Evolutionary conservation across 148 eudicot species (phyloP).

Genomic region (Silene uniflora): DNA sequence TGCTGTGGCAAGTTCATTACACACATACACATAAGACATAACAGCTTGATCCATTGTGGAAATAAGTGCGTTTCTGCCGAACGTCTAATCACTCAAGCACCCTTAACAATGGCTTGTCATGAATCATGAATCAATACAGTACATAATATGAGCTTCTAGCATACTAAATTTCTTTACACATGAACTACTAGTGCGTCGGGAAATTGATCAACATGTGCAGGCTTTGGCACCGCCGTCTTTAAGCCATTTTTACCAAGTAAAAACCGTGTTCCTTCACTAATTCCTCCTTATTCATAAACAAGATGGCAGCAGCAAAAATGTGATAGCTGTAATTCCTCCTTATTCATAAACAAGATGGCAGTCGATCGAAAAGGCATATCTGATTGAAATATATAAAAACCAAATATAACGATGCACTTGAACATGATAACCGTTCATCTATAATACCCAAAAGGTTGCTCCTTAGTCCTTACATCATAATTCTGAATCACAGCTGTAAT

Average conservation of each 20-base stretch:
- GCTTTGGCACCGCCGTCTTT: slow-evolving; percentile 32
- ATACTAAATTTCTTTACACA: background rate
- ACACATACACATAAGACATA: background rate
- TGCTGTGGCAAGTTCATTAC: no score
- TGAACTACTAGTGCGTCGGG: background rate
- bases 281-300: slow-evolving; percentile 96
- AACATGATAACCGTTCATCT: no score
- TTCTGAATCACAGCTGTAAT: background rate
- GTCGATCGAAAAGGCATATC: no score
- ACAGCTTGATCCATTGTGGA: background rate
- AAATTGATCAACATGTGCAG: background rate
- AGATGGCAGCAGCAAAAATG: slow-evolving; percentile 89
- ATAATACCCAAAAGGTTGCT: no score
- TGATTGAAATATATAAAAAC: no score
- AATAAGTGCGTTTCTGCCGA: no score
- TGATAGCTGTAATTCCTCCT: no score
- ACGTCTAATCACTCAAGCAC: no score
- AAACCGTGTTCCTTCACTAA: slow-evolving; percentile 59
- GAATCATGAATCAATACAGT: no score
- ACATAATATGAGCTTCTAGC: background rate
- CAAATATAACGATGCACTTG: no score
- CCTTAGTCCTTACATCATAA: background rate
- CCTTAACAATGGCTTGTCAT: no score
- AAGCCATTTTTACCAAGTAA: slow-evolving; percentile 49
- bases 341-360: no score